phyloP scores from a whole-genome alignment of 805 yeast species.

The Candida nemodendra region DNA sequence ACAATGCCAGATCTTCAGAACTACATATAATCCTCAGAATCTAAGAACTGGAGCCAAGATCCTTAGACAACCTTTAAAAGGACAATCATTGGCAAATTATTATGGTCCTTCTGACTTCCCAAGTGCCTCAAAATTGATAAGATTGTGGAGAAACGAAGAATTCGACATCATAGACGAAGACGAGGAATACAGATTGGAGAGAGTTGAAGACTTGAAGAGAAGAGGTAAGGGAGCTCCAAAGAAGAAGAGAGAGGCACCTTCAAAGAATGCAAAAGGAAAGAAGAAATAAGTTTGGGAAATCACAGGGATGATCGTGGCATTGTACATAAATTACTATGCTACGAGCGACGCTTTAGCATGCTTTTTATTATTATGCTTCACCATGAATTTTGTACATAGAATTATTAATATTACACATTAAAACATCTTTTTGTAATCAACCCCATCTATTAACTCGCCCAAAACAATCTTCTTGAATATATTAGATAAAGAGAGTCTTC shows the following conservation, averaged over 20 bases:
- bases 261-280: slow-evolving; percentile 36
- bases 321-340: slow-evolving; percentile 1
- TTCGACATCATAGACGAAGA: slow-evolving; percentile 58
- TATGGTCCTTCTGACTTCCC: slow-evolving; percentile 75
- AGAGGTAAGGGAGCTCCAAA: slow-evolving; percentile 89
- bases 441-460: slow-evolving; percentile 30
- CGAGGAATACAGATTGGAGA: slow-evolving; percentile 65
- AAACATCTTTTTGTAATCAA: slow-evolving; percentile 33
- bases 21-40: slow-evolving; percentile 64
- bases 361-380: not conserved
- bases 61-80: slow-evolving; percentile 64
- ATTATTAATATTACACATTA: slow-evolving; percentile 13
- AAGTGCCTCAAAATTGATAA: slow-evolving; percentile 41
- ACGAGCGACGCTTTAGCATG: not conserved
- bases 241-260: slow-evolving; percentile 54
- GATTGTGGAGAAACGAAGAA: slow-evolving; percentile 24
- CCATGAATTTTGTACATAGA: slow-evolving; percentile 8
- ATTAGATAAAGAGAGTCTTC: slow-evolving; percentile 18
- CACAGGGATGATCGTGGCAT: not conserved
- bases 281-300: slow-evolving; percentile 27
- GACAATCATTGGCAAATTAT: slow-evolving; percentile 66
- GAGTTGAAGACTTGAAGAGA: slow-evolving; percentile 67
- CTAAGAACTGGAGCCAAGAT: slow-evolving; percentile 73
- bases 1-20: slow-evolving; percentile 66
- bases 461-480: slow-evolving; percentile 22